Conservation (phyloP, 768 basidiomycete species). For the Scleroderma bovista region DNA sequence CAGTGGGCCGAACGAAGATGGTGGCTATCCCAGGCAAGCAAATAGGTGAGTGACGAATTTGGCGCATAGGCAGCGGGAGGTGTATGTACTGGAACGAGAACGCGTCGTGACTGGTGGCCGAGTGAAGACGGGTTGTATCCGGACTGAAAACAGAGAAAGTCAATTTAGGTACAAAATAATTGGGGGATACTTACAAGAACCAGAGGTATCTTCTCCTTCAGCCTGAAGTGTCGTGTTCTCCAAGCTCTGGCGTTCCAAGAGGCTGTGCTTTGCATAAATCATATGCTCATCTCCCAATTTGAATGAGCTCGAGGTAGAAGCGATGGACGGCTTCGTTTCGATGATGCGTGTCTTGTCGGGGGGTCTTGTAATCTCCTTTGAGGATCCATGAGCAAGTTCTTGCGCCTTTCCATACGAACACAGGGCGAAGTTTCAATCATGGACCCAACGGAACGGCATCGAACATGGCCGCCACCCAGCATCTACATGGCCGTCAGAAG, state of each 20-base stretch:
- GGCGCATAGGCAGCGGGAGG: no score
- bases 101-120: no score
- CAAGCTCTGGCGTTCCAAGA: conserved; percentile 59
- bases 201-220: no score
- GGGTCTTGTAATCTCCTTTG: conserved; percentile 30
- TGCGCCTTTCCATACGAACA: conserved; percentile 58
- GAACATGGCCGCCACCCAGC: no score
- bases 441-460: conserved; percentile 61
- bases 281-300: conserved; percentile 66
- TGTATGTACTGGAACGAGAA: no score
- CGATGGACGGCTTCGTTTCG: conserved; percentile 57
- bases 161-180: not conserved
- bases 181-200: no score
- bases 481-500: no score
- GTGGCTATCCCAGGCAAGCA: no score
- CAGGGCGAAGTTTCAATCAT: conserved; percentile 66
- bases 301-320: no score
- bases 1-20: no score
- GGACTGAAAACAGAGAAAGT: conserved; percentile 30
- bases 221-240: no score
- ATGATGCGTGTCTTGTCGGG: conserved; percentile 42
- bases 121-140: conserved; percentile 54
- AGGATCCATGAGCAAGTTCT: conserved; percentile 33
- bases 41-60: no score
- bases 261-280: conserved; percentile 56